These are phyloP conservation scores for Trichosporon coremiiforme DNA, from an alignment of 1,284 basidiomycete genomes.

Conservation along the genomic window DNA sequence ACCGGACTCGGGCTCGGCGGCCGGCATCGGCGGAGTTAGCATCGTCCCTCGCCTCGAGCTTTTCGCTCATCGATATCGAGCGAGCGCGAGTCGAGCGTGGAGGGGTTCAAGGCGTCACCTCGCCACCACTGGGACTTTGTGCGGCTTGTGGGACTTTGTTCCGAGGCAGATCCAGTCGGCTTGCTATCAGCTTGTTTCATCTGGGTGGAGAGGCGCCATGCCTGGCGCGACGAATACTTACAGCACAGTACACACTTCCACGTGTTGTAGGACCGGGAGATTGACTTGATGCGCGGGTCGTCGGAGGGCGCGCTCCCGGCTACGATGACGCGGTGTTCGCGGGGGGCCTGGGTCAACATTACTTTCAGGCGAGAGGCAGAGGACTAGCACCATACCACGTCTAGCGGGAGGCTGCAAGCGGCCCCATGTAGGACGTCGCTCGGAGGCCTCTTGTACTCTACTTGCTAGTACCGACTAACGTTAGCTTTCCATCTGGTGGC, in stretches of 20 bases:
- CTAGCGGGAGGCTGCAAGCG: not conserved
- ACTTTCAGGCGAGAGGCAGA: too few relatives aligned
- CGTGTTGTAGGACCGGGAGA: not conserved
- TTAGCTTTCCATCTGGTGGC: not conserved
- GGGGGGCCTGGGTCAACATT: too few relatives aligned
- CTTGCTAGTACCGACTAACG: not conserved
- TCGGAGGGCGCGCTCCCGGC: not conserved
- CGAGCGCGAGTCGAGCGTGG: not conserved
- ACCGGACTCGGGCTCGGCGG: not conserved
- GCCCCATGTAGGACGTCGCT: too few relatives aligned
- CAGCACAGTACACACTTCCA: not conserved
- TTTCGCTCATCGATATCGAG: not conserved
- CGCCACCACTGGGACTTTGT: not conserved
- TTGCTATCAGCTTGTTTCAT: not conserved
- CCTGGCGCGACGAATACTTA: not conserved
- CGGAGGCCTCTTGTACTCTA: too few relatives aligned
- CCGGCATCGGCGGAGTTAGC: not conserved
- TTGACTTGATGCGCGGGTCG: not conserved
- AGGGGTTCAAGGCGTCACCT: not conserved
- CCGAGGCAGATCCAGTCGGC: not conserved
- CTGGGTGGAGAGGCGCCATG: too few relatives aligned
- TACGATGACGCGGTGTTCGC: not conserved
- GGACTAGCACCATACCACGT: constrained; percentile 1
- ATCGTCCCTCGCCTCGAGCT: not conserved
- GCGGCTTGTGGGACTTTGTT: too few relatives aligned